Conservation (phyloP, 1,284 basidiomycete genomes). For the Microbotryomycetes sp. region DNA sequence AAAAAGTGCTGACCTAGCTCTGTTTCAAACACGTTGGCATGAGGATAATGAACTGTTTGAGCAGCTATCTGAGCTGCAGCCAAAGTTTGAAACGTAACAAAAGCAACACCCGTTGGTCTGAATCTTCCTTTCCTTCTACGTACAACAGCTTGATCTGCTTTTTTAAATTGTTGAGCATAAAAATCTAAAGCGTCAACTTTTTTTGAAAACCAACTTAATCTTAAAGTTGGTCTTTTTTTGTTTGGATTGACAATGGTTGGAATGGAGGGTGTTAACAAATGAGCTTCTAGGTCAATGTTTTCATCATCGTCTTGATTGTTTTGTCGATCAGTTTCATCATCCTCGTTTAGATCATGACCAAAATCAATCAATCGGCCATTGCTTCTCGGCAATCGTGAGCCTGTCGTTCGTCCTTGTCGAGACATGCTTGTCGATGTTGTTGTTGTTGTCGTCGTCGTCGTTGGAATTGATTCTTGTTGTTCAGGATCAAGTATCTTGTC, state of each 20-base stretch:
- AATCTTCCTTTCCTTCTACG: conserved; percentile 62
- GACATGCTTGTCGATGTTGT: conserved; percentile 7
- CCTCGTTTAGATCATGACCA: conserved; percentile 4
- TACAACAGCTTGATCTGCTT: conserved; percentile 67
- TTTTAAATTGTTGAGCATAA: conserved; percentile 66
- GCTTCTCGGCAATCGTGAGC: background rate
- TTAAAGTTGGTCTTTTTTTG: conserved; percentile 60
- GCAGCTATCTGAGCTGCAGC: conserved; percentile 86
- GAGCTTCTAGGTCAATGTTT: conserved; percentile 31
- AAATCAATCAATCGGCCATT: conserved; percentile 13
- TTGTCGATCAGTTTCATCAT: background rate
- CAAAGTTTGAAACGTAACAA: conserved; percentile 96
- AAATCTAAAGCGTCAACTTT: conserved; percentile 81
- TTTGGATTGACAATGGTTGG: conserved; percentile 62
- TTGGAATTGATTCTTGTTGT: conserved; percentile 1
- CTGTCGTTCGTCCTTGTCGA: background rate
- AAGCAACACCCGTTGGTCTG: conserved; percentile 72
- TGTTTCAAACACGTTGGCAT: conserved; percentile 60
- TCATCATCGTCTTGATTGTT: background rate
- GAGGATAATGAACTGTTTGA: conserved; percentile 72
- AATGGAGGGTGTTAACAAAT: conserved; percentile 4
- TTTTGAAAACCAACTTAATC: conserved; percentile 58
- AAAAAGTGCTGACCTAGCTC: conserved; percentile 44
- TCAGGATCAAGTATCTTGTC: conserved; percentile 25
- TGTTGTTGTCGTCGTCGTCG: background rate